phyloP scores from a whole-genome alignment of 2,329 filamentous ascomycete genomes.

The Samsoniella hepiali region DNA sequence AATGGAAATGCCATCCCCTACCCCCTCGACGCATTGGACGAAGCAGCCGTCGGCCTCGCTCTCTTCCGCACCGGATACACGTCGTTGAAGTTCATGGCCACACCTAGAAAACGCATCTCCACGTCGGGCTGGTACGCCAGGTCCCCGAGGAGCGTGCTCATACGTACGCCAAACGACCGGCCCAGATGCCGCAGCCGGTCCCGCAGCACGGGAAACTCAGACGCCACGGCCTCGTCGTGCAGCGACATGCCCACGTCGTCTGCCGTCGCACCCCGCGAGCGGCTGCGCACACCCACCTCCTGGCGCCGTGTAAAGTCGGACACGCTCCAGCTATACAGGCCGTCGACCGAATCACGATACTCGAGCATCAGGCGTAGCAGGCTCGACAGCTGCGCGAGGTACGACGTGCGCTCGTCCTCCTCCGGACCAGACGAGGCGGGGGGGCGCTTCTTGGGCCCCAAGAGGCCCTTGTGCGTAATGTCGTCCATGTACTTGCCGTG shows the following conservation, averaged over 20 bases:
- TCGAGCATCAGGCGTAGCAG: slow-evolving; percentile 90
- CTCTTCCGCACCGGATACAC: slow-evolving; percentile 54
- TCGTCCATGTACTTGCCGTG: slow-evolving; percentile 87
- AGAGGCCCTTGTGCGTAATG: slow-evolving; percentile 92
- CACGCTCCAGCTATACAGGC: slow-evolving; percentile 90
- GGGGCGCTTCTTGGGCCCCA: slow-evolving; percentile 61
- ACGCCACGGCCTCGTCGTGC: slow-evolving; percentile 55
- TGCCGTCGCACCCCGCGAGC: slow-evolving; percentile 38
- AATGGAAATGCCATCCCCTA: background rate
- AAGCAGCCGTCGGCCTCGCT: background rate
- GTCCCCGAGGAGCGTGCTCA: slow-evolving; percentile 84
- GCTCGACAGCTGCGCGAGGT: slow-evolving; percentile 87
- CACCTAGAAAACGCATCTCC: slow-evolving; percentile 91
- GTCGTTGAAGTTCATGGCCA: slow-evolving; percentile 99
- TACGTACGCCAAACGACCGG: slow-evolving; percentile 69
- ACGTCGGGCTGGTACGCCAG: slow-evolving; percentile 89
- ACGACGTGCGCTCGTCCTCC: slow-evolving; percentile 69
- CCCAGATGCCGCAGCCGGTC: slow-evolving; percentile 70
- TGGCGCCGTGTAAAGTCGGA: slow-evolving; percentile 92
- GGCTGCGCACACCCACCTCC: slow-evolving; percentile 73
- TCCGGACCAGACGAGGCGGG: slow-evolving; percentile 22
- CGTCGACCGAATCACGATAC: slow-evolving; percentile 91
- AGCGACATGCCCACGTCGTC: slow-evolving; percentile 31
- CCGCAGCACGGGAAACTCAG: slow-evolving; percentile 70
- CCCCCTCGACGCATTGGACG: background rate